Evolutionary conservation across 306 rosid genomes (phyloP).

Genomic region (Inga leiocalycina): DNA sequence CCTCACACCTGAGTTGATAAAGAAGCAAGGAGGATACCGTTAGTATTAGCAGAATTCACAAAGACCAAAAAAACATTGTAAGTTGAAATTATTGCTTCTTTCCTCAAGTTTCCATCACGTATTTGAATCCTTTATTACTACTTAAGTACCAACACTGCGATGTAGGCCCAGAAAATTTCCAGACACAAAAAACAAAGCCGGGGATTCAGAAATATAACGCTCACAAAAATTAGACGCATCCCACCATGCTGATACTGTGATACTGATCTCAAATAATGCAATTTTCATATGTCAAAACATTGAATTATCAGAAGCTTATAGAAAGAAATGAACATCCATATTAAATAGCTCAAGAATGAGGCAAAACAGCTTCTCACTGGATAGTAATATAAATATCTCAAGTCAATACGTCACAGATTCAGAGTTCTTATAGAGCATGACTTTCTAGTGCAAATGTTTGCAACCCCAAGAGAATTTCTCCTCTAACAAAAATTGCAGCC

Average conservation of each 20-base stretch:
- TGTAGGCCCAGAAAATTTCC: not conserved
- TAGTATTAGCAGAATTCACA: constrained; percentile 6
- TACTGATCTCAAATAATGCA: not conserved
- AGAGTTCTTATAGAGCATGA: not conserved
- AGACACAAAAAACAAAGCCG: not conserved
- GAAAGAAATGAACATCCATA: not conserved
- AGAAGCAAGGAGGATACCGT: not conserved
- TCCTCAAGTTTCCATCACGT: not conserved
- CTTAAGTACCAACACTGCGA: not conserved
- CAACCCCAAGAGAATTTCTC: not conserved
- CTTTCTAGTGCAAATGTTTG: not conserved
- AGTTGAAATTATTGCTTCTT: not conserved
- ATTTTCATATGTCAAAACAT: not conserved
- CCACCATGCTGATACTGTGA: not conserved
- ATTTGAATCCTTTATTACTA: not conserved
- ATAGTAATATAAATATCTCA: not conserved
- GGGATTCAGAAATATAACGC: not conserved
- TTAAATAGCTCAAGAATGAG: not conserved
- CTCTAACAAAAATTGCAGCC: not conserved
- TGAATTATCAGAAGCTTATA: not conserved
- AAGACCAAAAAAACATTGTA: not conserved
- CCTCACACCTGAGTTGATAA: constrained; percentile 15
- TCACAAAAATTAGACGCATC: not conserved
- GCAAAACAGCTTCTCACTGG: not conserved
- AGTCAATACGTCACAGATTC: not conserved